A percentile compares a stretch with the other conserved stretches of the same genome.
These are phyloP conservation scores for Sanghuangporus baumii DNA, from an alignment of 1,284 basidiomycete genomes.

Conservation along the genomic window DNA sequence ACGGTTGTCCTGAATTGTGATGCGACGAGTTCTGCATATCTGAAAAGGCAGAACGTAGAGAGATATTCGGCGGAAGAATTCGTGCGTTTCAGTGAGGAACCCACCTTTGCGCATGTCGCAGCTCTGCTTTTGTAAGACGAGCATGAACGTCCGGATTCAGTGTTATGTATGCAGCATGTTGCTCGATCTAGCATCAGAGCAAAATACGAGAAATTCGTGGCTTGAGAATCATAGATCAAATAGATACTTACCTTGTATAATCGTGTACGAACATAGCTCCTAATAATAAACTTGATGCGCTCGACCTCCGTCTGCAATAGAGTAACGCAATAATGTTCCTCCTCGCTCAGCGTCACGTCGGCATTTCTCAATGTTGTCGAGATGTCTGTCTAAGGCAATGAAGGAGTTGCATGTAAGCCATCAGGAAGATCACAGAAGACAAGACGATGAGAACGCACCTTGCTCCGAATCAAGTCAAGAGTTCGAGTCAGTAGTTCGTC, in stretches of 20 bases:
- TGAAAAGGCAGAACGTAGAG: not conserved
- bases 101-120: constrained; percentile 70
- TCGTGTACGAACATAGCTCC: constrained; percentile 83
- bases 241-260: constrained; percentile 65
- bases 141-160: constrained; percentile 56
- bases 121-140: constrained; percentile 72
- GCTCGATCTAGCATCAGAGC: constrained; percentile 66
- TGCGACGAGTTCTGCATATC: constrained; percentile 73
- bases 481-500: constrained; percentile 67
- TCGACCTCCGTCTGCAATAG: constrained; percentile 92
- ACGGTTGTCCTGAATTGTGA: constrained; percentile 71
- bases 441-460: constrained; percentile 48
- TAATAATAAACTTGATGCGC: constrained; percentile 83
- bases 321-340: constrained; percentile 87
- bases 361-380: constrained; percentile 64
- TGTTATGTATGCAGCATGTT: constrained; percentile 74
- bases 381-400: constrained; percentile 25
- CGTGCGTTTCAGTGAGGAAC: constrained; percentile 18
- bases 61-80: not conserved
- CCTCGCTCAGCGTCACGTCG: constrained; percentile 78
- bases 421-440: not conserved
- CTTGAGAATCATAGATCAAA: not conserved
- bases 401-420: not conserved
- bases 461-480: constrained; percentile 79
- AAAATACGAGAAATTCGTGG: not conserved